A percentile compares a stretch with the other conserved stretches of the same genome.
phyloP scores from a whole-genome alignment of 2,329 filamentous ascomycete species.

The Ophiostoma australiae region DNA sequence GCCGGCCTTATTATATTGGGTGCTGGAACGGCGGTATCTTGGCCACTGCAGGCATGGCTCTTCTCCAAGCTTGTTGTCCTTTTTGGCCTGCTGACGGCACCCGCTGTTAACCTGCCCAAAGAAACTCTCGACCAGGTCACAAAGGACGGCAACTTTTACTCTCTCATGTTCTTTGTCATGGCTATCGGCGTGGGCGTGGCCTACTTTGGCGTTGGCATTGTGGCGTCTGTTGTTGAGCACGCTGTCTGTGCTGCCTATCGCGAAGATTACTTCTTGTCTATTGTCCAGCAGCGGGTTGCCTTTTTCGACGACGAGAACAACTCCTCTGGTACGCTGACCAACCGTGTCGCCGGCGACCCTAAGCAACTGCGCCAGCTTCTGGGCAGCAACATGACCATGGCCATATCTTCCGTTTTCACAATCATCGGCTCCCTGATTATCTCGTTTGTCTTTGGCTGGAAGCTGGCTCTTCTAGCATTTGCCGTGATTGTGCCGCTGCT shows the following conservation, averaged over 20 bases:
- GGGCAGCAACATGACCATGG: slow-evolving; percentile 59
- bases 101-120: not conserved
- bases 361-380: slow-evolving; percentile 58
- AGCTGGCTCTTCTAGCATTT: slow-evolving; percentile 58
- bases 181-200: slow-evolving; percentile 49
- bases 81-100: slow-evolving; percentile 14
- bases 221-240: slow-evolving; percentile 40
- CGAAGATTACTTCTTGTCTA: slow-evolving; percentile 54
- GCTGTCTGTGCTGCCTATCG: slow-evolving; percentile 51
- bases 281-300: slow-evolving; percentile 53
- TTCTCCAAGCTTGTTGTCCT: slow-evolving; percentile 47
- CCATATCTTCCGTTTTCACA: slow-evolving; percentile 59
- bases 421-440: slow-evolving; percentile 60
- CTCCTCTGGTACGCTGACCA: slow-evolving; percentile 55
- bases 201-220: slow-evolving; percentile 50
- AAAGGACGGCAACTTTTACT: slow-evolving; percentile 49
- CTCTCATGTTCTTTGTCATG: slow-evolving; percentile 58
- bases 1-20: not conserved
- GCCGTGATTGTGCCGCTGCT: slow-evolving; percentile 35
- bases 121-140: not conserved
- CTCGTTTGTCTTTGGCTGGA: slow-evolving; percentile 70
- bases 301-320: slow-evolving; percentile 59
- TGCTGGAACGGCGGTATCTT: not conserved
- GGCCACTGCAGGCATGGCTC: slow-evolving; percentile 39
- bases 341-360: slow-evolving; percentile 51